phyloP scores from a whole-genome alignment of 495 filamentous ascomycete species.

The Penicillium cosmopolitanum region DNA sequence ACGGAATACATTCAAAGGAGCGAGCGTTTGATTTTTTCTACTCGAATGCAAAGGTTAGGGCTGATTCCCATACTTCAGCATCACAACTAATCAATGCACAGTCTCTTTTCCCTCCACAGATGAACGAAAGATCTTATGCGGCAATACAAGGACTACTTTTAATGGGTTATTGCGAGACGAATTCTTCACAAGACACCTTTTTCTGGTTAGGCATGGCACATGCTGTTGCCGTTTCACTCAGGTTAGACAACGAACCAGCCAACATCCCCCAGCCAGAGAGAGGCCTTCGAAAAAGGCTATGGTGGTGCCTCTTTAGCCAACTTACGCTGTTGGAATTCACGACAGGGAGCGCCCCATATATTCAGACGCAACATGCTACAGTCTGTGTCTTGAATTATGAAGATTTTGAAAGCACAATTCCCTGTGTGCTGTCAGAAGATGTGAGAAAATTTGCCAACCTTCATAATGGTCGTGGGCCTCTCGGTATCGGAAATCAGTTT shows the following conservation, averaged over 20 bases:
- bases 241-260: background rate
- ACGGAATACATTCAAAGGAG: background rate
- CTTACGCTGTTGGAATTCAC: conserved; percentile 1
- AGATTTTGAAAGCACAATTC: background rate
- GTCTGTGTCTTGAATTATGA: background rate
- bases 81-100: background rate
- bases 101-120: conserved; percentile 1
- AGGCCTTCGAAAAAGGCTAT: conserved; percentile 1
- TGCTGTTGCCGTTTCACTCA: background rate
- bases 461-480: background rate
- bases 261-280: background rate
- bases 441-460: background rate
- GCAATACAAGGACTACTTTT: conserved; percentile 1
- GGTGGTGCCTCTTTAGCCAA: conserved; percentile 2
- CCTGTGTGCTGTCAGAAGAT: background rate
- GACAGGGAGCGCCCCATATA: conserved; percentile 1
- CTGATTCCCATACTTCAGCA: background rate
- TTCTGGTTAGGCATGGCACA: conserved; percentile 2
- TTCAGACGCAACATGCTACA: background rate
- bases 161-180: conserved; percentile 1
- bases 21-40: background rate
- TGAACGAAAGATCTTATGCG: background rate
- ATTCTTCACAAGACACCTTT: conserved; percentile 1
- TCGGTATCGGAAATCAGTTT: background rate
- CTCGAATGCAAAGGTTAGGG: conserved; percentile 1